Evolutionary conservation across 805 yeast genomes (phyloP).

Genomic region (Saccharomyces mikatae): DNA sequence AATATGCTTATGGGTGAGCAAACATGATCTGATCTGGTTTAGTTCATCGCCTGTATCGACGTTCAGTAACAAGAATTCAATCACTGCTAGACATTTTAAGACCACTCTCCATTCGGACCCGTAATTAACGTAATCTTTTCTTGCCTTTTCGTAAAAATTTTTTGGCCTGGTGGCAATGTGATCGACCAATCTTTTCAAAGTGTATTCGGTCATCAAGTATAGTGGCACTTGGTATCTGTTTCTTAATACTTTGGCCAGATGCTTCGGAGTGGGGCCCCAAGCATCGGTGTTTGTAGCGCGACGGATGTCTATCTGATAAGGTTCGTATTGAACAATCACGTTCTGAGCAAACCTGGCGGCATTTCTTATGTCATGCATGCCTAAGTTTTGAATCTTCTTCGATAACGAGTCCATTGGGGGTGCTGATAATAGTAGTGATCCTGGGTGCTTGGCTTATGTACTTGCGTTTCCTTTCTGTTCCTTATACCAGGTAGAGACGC

Average conservation of each 20-base stretch:
- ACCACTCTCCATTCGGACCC: conserved; percentile 37
- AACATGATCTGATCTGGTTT: conserved; percentile 26
- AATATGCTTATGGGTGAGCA: conserved; percentile 29
- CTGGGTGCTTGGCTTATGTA: background rate
- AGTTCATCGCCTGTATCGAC: conserved; percentile 28
- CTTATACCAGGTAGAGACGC: background rate
- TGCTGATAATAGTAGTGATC: background rate
- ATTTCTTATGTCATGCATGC: conserved; percentile 34
- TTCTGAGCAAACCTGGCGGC: conserved; percentile 36
- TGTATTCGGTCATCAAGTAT: conserved; percentile 30
- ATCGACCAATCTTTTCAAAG: conserved; percentile 30
- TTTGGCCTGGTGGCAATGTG: conserved; percentile 32
- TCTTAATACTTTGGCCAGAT: conserved; percentile 31
- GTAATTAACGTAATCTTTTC: conserved; percentile 34
- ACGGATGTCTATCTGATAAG: conserved; percentile 34
- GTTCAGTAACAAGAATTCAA: conserved; percentile 30
- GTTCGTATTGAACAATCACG: conserved; percentile 31
- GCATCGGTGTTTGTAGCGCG: conserved; percentile 44
- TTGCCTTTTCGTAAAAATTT: conserved; percentile 32
- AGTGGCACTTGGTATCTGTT: conserved; percentile 26
- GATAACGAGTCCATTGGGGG: conserved; percentile 27
- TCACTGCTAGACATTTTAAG: conserved; percentile 31
- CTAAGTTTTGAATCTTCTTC: conserved; percentile 30
- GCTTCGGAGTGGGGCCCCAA: conserved; percentile 46
- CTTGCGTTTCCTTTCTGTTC: too few species aligned